Evolutionary conservation across 257 asterid species (phyloP), one percentile per base, ranked within the genome.

Genomic region (Fraxinus quadrangulata): DNA sequence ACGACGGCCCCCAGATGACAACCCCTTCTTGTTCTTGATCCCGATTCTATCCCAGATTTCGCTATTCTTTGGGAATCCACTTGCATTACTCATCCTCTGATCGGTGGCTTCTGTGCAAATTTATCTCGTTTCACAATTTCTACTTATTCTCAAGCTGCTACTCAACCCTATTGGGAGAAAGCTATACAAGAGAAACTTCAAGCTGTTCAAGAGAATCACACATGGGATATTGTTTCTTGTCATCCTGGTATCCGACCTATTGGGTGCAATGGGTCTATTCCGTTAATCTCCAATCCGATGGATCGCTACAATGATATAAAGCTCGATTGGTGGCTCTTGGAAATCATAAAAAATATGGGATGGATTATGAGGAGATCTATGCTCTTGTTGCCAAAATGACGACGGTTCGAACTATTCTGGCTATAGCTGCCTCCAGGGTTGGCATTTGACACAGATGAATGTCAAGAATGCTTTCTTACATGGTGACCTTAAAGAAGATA

Each of bases 211-310:
- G 40, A 36, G 1, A 36, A 36, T 36, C 40, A 36, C 7, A 36
- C 10, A 36, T 36, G 40, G 40, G 40, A 36, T 36, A 36, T 36
- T 76, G 26, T 37, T 37, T 7, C 42, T 65, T 13, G 37, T 36
- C 63, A n/a, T 47, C 17, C 19, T n/a, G 4, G 5, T 13, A 74
- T 67, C 2, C 12, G 68, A 77, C 75, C 34, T 13, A 77, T 77
- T 68, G 51, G 69, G 17, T 45, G 70, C 17, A 77, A 77, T 77
- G 75, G 19, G 54, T 45, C 11, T 45, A 10, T 42, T 42, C 51
- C 10, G 0, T 42, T 5, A 12, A 42, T 49, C 34, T 67, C 0
- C 8, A 1, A 0, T 47, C 34, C 19, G 21, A 49, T 76, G 67
- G 66, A 4, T 34, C 0, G 37, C 6, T 34, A 3, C 6, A 34